Conservation (phyloP, 352 stramenopile species). For the Phytophthora pluvialis region DNA sequence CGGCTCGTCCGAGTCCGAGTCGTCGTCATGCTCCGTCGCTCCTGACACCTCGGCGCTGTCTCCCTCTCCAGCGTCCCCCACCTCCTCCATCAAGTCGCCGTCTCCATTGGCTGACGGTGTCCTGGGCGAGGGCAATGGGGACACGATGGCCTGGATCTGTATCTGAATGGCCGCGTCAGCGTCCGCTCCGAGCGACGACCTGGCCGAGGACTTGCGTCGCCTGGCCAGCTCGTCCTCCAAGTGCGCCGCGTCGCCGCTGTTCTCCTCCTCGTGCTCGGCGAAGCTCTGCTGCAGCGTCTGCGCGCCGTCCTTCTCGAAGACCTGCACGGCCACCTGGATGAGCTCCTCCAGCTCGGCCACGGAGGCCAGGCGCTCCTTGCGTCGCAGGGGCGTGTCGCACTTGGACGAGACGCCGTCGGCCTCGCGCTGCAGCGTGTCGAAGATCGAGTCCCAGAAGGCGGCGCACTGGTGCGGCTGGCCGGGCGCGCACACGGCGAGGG, state of each 20-base stretch:
- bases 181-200: constrained; percentile 28
- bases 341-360: constrained; percentile 77
- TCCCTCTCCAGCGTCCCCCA: constrained; percentile 3
- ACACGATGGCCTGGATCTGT: constrained; percentile 6
- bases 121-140: constrained; percentile 35
- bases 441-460: constrained; percentile 76
- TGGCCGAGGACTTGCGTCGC: constrained; percentile 44
- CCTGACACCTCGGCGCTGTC: constrained; percentile 35
- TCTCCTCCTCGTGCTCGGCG: constrained; percentile 50
- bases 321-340: constrained; percentile 78
- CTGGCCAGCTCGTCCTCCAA: constrained; percentile 1
- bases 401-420: constrained; percentile 52
- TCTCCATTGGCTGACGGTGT: constrained; percentile 20
- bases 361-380: constrained; percentile 51
- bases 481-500: constrained; percentile 50
- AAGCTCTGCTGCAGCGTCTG: constrained; percentile 72
- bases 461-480: constrained; percentile 60
- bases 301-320: constrained; percentile 73
- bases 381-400: constrained; percentile 43
- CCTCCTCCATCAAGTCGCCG: neutral
- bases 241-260: neutral
- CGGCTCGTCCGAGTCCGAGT: constrained; percentile 45
- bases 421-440: constrained; percentile 68
- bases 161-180: constrained; percentile 7
- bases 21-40: constrained; percentile 33